These are phyloP conservation scores for Ulota crispa DNA, from an alignment of 225 moss, liverwort and hornwort genomes.

Conservation along the genomic window DNA sequence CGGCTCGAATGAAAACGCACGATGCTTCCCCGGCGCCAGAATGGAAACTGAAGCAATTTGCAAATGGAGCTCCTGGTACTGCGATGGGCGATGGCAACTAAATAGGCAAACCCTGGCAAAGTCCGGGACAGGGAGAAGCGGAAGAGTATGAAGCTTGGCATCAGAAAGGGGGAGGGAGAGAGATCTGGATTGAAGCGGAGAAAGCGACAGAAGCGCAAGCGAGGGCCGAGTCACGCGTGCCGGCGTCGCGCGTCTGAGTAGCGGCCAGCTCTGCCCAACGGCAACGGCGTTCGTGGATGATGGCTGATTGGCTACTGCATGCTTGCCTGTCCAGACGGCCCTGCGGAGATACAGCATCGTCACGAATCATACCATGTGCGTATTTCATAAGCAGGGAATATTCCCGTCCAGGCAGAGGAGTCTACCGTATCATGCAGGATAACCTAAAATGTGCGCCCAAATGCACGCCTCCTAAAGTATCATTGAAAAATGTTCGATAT, in stretches of 20 bases:
- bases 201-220: not conserved
- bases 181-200: slow-evolving; percentile 6
- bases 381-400: too few relatives aligned
- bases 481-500: too few relatives aligned
- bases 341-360: too few relatives aligned
- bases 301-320: not conserved
- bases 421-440: too few relatives aligned
- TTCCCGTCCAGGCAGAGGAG: too few relatives aligned
- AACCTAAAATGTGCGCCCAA: too few relatives aligned
- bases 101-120: not conserved
- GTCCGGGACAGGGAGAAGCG: not conserved
- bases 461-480: too few relatives aligned
- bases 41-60: not conserved
- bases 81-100: not conserved
- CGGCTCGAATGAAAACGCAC: not conserved
- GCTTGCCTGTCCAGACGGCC: too few relatives aligned
- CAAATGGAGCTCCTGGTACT: not conserved
- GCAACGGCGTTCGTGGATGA: not conserved
- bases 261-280: not conserved
- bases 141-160: not conserved
- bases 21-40: slow-evolving; percentile 2
- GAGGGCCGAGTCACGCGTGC: not conserved
- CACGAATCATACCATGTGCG: too few relatives aligned
- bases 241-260: not conserved
- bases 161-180: too few relatives aligned